Evolutionary conservation across 1,139 yeast genomes (phyloP), one percentile per base, ranked within the genome.

Genomic region (Diutina neorugosa): DNA sequence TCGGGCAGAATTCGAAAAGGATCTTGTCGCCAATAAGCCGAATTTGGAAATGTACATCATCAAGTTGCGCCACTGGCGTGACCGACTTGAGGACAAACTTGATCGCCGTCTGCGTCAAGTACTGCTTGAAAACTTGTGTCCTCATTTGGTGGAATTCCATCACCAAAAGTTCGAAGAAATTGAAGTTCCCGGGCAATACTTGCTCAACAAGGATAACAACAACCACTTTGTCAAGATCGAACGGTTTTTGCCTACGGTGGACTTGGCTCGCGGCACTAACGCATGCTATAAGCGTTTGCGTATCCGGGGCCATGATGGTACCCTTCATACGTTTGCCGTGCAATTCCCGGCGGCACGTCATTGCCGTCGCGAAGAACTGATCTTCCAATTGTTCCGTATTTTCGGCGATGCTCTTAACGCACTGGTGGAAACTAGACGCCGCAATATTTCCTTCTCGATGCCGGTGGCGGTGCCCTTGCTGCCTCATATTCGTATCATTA

Each of bases 291-390:
- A 93, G 65, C 78, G 97, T 51, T 74, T 94, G 58, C 86, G 89
- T 55, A 88, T 94, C 53, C 80, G 97, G 53, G 98, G 98, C 9
- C 88, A 88, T 61, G 97, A 93, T 65, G 98, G 98, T 58, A 82
- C 90, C 58, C 69, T 86, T 55, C 96, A 93, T 67, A 82, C 93
- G 50, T 94, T 93, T 74, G 95, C 96, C 0, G 95, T 94, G 18
- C 98, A 94, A 69, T 91, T 87, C 68, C 98, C 99, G 4, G 96
- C 98, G 18, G 97, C 96, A 11, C 82, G 98, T 61, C 97, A 93
- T 63, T 89, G 96, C 62, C 86, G 98, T 63, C 82, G 98, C 55
- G 99, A 94, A 66, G 99, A 94, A 64, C 78, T 96, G 52, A 85
- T 93, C 55, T 86, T 89, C 74, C 98, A 93, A 66, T 69, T 94